Percentiles rank a stretch among this genome's conserved stretches.
These are phyloP conservation scores for Tricholoma matsutake DNA, from an alignment of 768 basidiomycete species.

Conservation along the genomic window DNA sequence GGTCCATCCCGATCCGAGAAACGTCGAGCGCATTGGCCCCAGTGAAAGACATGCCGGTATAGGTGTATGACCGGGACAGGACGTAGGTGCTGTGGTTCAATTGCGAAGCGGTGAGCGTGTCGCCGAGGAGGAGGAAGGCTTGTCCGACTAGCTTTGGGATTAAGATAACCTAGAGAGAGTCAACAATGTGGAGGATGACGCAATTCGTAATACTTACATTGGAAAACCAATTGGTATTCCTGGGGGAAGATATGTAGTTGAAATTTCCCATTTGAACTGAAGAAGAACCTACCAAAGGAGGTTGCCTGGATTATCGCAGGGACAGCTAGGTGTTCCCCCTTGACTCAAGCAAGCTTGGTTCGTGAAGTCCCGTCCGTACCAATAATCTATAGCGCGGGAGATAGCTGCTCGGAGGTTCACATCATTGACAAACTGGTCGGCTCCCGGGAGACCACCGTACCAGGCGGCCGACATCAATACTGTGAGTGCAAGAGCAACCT, in stretches of 20 bases:
- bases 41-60: conserved; percentile 40
- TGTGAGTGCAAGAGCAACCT: conserved; percentile 12
- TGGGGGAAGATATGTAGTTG: conserved; percentile 12
- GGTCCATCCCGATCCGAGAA: conserved; percentile 60
- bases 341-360: conserved; percentile 41
- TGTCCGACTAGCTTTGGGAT: conserved; percentile 49
- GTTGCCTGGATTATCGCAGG: conserved; percentile 43
- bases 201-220: conserved; percentile 31
- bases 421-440: conserved; percentile 34
- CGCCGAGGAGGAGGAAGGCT: conserved; percentile 42
- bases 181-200: background rate
- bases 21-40: conserved; percentile 60
- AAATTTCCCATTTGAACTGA: background rate
- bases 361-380: conserved; percentile 52
- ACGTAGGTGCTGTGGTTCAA: conserved; percentile 37
- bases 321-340: conserved; percentile 42
- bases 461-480: conserved; percentile 49
- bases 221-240: conserved; percentile 56
- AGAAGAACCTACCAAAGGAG: conserved; percentile 21
- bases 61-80: conserved; percentile 40
- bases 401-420: conserved; percentile 31
- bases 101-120: conserved; percentile 33
- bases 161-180: conserved; percentile 39
- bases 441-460: conserved; percentile 43
- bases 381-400: conserved; percentile 43